Evolutionary conservation across 1,139 yeast species (phyloP), one percentile per base, ranked within the genome.

Genomic region (Debaryomyces nepalensis): DNA sequence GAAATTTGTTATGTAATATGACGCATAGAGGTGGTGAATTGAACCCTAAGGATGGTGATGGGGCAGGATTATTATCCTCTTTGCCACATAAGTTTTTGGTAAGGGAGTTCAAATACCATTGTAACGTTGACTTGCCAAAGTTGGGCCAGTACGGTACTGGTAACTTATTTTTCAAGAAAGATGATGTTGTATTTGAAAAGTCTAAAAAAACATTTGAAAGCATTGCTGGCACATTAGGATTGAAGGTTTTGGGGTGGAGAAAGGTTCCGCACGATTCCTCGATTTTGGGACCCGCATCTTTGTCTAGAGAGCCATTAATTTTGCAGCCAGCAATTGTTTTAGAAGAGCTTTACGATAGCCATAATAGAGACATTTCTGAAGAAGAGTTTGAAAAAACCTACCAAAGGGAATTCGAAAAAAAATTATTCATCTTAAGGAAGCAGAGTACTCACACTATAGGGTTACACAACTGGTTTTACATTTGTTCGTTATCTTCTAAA

Each of bases 11-110:
- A 47, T 91, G 98, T 73, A 93, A 93, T 68, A 93, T 93, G 98
- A 87, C 97, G 49, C 99, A 93, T 66, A 82, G 99, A 71, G 99
- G 99, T 61, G 99, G 99, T 37, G 97, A 91, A 49, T 82, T 95
- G 36, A 96, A 90, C 61, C 96, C 98, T 21, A 82, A 91, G 58
- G 97, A 93, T 62, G 99, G 99, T 68, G 99, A 93, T 64, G 99
- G 99, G 68, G 99, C 99, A 32, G 99, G 99, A 64, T 90, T 93
- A 49, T 81, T 93, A 79, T 81, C 95, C 40, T 86, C 96, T 33
- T 82, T 93, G 50, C 97, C 98, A 32, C 97, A 91, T 69, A 83
- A 78, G 53, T 88, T 93, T 64, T 82, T 93, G 72, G 67, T 68
- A 48, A 81, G 93, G 63, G 98, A 93, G 68, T 91, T 91, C 66